Evolutionary conservation across 352 stramenopile species (phyloP).

Genomic region (Phytopythium boreale): DNA sequence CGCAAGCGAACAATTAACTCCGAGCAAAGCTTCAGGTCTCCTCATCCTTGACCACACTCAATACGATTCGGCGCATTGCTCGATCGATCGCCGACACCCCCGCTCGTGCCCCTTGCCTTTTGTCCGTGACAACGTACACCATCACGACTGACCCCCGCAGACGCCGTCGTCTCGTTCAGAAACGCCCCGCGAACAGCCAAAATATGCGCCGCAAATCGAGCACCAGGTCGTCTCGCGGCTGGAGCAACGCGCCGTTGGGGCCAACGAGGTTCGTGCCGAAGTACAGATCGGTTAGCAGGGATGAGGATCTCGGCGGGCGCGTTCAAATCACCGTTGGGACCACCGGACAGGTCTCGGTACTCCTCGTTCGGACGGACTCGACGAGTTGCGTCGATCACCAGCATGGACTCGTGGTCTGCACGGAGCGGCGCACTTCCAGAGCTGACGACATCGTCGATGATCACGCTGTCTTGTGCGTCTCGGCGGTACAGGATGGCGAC

Average conservation of each 20-base stretch:
- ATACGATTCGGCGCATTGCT: no score
- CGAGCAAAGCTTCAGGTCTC: no score
- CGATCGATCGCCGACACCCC: no score
- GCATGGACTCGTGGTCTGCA: not conserved
- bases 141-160: no score
- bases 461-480: not conserved
- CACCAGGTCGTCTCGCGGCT: not conserved
- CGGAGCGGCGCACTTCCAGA: not conserved
- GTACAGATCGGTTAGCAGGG: not conserved
- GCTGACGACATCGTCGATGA: not conserved
- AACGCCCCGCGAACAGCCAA: not conserved
- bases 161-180: no score
- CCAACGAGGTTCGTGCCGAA: not conserved
- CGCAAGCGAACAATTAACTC: no score
- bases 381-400: not conserved
- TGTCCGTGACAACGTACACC: no score
- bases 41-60: no score
- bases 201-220: not conserved
- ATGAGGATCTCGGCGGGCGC: not conserved
- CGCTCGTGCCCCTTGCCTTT: no score
- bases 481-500: not conserved
- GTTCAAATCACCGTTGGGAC: not conserved
- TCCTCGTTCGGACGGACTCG: not conserved
- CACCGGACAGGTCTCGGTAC: not conserved
- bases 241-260: not conserved